Base-by-base conservation (phyloP, 83 land plant species). In the Diphasiastrum complanatum region DNA sequence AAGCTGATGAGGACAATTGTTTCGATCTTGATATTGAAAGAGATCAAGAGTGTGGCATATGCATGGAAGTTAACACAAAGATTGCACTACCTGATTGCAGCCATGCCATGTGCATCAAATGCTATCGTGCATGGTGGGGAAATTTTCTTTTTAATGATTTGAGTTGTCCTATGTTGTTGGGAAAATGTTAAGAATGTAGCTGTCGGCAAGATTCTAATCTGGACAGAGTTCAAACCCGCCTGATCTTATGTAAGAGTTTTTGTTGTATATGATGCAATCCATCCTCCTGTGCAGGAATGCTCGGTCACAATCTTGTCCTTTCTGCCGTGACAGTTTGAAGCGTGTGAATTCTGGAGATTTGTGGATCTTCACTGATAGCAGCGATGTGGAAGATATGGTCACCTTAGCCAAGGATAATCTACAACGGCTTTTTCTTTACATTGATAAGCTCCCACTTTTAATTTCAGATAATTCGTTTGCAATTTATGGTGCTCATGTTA, bases 31-130 rank as follows among this genome's bases (percentile, higher is more conserved):
- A 91, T 55, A 3, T 77, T 24, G 96, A 92, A 45, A 73, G 91
- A 51, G 98, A 92, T 38, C 82, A 85, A 61, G 98, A 92, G 78
- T 92, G 96, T 74, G 98, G 86, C 1, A 92, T 92, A 27, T 92
- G 98, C 60, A 69, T 92, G 85, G 98, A 92, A 71, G 65, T 75
- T 46, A 73, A 67, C 50, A 77, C 75, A 50, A 92, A 81, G 70
- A 66, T 92, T 70, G 98, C 85, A 3, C 62, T 92, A 54, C 98
- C 98, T 18, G 80, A 79, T 64, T 91, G 97, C 75, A 79, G 75
- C 64, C 97, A 91, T 75, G 74, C 86, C 22, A 78, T 91, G 97
- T 91, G 97, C 68, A 77, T 87, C 54, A 82, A 75, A 30, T 91
- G 95, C 76, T 91, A 85, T 76, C 78, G 85, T 40, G 90, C 85